These are phyloP conservation scores for Zygoascus bituminiphila DNA, from an alignment of 805 yeast genomes.

Conservation along the genomic window DNA sequence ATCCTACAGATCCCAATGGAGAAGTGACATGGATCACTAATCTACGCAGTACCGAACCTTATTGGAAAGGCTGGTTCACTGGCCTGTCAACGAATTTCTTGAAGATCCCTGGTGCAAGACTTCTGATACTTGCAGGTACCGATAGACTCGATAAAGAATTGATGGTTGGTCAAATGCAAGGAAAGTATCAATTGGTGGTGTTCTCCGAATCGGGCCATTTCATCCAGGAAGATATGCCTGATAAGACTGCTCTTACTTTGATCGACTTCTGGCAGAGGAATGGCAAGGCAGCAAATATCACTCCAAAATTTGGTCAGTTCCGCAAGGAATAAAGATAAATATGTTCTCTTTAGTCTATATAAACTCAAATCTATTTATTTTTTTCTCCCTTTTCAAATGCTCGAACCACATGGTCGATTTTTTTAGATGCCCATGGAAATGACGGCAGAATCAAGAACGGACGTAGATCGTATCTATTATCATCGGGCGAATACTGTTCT, in stretches of 20 bases:
- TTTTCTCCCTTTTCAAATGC: slow-evolving; percentile 15
- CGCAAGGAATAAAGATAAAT: neutral
- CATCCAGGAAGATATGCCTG: slow-evolving; percentile 86
- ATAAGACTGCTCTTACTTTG: slow-evolving; percentile 49
- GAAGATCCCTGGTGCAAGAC: slow-evolving; percentile 46
- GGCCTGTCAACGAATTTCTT: slow-evolving; percentile 53
- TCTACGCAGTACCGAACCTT: slow-evolving; percentile 49
- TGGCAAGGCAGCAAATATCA: slow-evolving; percentile 21
- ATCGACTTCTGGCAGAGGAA: slow-evolving; percentile 31
- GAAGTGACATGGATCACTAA: slow-evolving; percentile 53
- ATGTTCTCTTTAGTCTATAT: neutral
- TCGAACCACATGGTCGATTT: slow-evolving; percentile 69
- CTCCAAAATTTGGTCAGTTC: slow-evolving; percentile 30
- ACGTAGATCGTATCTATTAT: slow-evolving; percentile 88
- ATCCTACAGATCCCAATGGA: slow-evolving; percentile 4
- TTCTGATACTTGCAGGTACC: slow-evolving; percentile 78
- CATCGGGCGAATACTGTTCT: slow-evolving; percentile 97
- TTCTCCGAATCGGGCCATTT: slow-evolving; percentile 84
- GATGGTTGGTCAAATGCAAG: slow-evolving; percentile 97
- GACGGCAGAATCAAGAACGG: slow-evolving; percentile 92
- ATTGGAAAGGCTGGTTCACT: slow-evolving; percentile 77
- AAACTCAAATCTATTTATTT: neutral
- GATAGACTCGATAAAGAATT: slow-evolving; percentile 79
- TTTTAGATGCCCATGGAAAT: slow-evolving; percentile 81
- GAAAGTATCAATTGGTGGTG: slow-evolving; percentile 78